phyloP scores from a whole-genome alignment of 768 basidiomycete species.

The Tylopilus subfusipes region DNA sequence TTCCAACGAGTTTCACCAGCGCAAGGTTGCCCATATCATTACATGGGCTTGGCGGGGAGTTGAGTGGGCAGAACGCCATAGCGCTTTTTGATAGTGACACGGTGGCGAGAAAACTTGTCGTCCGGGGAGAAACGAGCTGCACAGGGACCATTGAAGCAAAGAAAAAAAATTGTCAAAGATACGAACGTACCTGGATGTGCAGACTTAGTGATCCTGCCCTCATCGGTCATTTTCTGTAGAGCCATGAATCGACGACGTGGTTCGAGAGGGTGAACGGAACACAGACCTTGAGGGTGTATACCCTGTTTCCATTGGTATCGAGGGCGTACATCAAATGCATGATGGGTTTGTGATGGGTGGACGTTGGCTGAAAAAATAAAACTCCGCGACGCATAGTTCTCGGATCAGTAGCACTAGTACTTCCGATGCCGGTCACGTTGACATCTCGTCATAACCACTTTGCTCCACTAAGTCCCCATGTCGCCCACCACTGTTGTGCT shows the following conservation, averaged over 20 bases:
- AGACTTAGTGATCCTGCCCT: constrained; percentile 85
- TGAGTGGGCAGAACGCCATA: constrained; percentile 87
- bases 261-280: neutral
- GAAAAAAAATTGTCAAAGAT: neutral
- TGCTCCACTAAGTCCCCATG: constrained; percentile 27
- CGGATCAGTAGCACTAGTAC: no score
- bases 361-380: no score
- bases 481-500: constrained; percentile 45
- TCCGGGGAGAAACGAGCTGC: constrained; percentile 97
- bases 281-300: constrained; percentile 90
- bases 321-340: constrained; percentile 99
- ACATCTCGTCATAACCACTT: neutral
- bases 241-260: neutral
- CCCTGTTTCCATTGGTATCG: constrained; percentile 70
- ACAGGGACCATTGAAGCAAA: neutral
- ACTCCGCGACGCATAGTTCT: no score
- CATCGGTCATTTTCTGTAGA: constrained; percentile 75
- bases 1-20: no score
- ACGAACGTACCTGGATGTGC: constrained; percentile 84
- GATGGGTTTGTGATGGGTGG: neutral
- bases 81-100: constrained; percentile 95
- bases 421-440: neutral
- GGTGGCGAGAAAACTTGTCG: constrained; percentile 97
- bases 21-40: constrained; percentile 19
- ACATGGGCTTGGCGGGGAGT: constrained; percentile 84